Base-by-base conservation (phyloP, 345 rosid genomes). In the Sapria himalayana region DNA sequence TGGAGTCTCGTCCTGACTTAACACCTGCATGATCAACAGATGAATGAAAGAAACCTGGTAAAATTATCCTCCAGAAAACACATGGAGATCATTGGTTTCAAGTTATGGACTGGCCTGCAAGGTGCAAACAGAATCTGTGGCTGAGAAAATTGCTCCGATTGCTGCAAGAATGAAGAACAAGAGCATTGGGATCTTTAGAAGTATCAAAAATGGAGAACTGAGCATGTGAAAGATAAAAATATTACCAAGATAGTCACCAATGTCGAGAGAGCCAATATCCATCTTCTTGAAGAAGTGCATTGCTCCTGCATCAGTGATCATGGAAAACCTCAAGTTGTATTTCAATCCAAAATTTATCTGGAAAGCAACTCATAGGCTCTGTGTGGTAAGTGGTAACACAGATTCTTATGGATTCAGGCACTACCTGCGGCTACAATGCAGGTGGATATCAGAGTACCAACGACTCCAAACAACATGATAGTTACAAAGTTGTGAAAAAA, bases 121-220 rank as follows among this genome's bases (percentile, higher is more conserved):
- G 24, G 97, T 86, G 66, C 97, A 81, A 52, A 89, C 98, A 51
- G 98, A 89, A 58, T 89, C 98, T 2, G 98, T 89, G 23, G 94
- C 98, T 50, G 98, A 73, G 60, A 89, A 82, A 64, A 89, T 89
- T 29, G 85, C 93, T 51, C 98, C 98, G 48, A 82, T 82, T 50
- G 98, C 98, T 89, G 54, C 57, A 64, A 22, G 11, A 32, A 38
- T 7, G 24, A 45, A 14, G 14, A 52, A 40, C 15, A 33, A 31
- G 15, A 38, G 10, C 22, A 33, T 18, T 39, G 19, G 29, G 1
- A 12, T 13, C 7, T 22, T 1, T 37, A 41, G 24, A 15, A 0
- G 15, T 13, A 19, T 6, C 4, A 41, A 15, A 50, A 39, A 15
- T 25, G 29, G 6, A 13, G 29, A 48, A 39, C 9, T 14, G 11